Conservation (phyloP, 2,329 filamentous ascomycete genomes). For the Fusarium nodosum region DNA sequence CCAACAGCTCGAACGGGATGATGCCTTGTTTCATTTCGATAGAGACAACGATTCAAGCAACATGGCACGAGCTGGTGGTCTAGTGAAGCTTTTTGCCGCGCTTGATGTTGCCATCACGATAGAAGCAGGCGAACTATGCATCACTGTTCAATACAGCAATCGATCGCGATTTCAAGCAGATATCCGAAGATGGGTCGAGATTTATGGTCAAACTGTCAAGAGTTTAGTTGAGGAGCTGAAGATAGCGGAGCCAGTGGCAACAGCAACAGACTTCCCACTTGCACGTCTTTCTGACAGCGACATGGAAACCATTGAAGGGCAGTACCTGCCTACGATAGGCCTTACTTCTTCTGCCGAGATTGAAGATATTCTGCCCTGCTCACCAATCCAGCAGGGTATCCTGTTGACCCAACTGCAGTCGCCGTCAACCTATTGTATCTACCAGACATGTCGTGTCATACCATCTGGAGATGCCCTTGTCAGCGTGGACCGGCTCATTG, state of each 20-base stretch:
- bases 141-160: conserved; percentile 6
- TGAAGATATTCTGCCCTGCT: conserved; percentile 11
- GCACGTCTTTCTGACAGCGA: neutral
- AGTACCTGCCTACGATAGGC: conserved; percentile 2
- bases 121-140: conserved; percentile 8
- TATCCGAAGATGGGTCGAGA: conserved; percentile 5
- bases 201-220: conserved; percentile 3
- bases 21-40: conserved; percentile 5
- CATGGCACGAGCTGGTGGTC: neutral
- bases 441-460: conserved; percentile 4
- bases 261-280: conserved; percentile 8
- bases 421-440: conserved; percentile 4
- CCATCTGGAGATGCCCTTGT: neutral
- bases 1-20: conserved; percentile 2
- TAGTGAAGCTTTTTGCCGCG: conserved; percentile 3
- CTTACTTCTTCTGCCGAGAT: conserved; percentile 1
- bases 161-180: neutral
- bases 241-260: conserved; percentile 1
- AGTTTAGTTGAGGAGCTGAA: neutral
- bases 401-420: conserved; percentile 5
- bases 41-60: neutral
- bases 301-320: conserved; percentile 8
- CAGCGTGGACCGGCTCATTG: neutral
- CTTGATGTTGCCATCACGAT: conserved; percentile 2
- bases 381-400: conserved; percentile 7